These are phyloP conservation scores for Pseudozyma hubeiensis DNA, from an alignment of 1,284 basidiomycete genomes.

Conservation along the genomic window DNA sequence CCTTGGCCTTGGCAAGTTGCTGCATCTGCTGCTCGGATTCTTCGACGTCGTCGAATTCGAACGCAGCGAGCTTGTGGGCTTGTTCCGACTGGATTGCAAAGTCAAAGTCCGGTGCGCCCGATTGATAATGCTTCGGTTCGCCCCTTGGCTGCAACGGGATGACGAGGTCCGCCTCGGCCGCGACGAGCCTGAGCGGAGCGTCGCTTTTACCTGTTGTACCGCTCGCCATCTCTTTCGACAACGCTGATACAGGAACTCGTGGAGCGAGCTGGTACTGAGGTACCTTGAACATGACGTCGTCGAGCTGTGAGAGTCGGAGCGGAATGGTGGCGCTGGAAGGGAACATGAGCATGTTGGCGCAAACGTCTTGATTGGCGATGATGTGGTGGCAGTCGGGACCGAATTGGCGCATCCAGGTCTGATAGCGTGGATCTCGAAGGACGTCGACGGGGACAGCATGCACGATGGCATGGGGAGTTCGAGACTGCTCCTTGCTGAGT, in stretches of 20 bases:
- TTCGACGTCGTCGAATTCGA: slow-evolving; percentile 70
- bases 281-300: slow-evolving; percentile 79
- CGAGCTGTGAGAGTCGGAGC: slow-evolving; percentile 79
- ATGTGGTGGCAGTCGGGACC: slow-evolving; percentile 72
- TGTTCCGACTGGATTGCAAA: slow-evolving; percentile 21
- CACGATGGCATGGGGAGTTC: slow-evolving; percentile 70
- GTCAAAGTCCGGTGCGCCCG: slow-evolving; percentile 66
- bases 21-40: slow-evolving; percentile 72
- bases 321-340: slow-evolving; percentile 80
- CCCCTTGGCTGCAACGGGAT: slow-evolving; percentile 46
- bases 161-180: slow-evolving; percentile 35
- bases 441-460: slow-evolving; percentile 56
- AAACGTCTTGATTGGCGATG: slow-evolving; percentile 74
- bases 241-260: slow-evolving; percentile 2
- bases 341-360: slow-evolving; percentile 79
- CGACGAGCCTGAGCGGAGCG: slow-evolving; percentile 18
- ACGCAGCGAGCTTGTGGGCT: slow-evolving; percentile 34
- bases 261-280: slow-evolving; percentile 72
- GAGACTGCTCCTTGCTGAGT: slow-evolving; percentile 69
- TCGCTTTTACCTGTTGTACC: not conserved
- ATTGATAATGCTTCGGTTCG: slow-evolving; percentile 20
- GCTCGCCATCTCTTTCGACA: not conserved
- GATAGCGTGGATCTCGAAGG: slow-evolving; percentile 78
- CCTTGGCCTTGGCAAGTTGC: slow-evolving; percentile 44
- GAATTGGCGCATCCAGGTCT: slow-evolving; percentile 78